Evolutionary conservation across 1,284 basidiomycete species (phyloP).

Genomic region (Tausonia pullulans): DNA sequence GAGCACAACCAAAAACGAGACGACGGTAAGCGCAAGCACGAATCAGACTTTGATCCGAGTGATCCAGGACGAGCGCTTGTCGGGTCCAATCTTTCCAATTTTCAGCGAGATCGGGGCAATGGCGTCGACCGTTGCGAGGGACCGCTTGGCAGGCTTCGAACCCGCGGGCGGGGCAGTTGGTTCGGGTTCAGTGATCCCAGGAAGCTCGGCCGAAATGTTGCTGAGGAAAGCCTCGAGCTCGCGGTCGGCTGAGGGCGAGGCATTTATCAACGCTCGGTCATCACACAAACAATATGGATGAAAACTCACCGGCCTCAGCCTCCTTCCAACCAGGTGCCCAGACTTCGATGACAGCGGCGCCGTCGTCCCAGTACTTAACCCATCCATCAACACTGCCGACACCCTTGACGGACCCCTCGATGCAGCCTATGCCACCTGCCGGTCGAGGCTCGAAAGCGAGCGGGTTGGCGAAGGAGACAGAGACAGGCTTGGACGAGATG

Average conservation of each 20-base stretch:
- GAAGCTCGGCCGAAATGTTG: background rate
- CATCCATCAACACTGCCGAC: slow-evolving; percentile 35
- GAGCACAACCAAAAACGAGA: background rate
- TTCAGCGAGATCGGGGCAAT: slow-evolving; percentile 26
- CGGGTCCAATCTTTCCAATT: slow-evolving; percentile 1
- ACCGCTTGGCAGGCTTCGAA: background rate
- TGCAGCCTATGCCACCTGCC: slow-evolving; percentile 54
- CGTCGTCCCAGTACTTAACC: slow-evolving; percentile 74
- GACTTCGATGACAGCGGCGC: slow-evolving; percentile 52
- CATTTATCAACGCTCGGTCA: background rate
- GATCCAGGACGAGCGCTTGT: slow-evolving; percentile 2
- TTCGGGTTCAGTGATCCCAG: background rate
- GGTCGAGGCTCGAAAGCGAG: slow-evolving; percentile 71
- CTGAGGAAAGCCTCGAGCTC: slow-evolving; percentile 2
- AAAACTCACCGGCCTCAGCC: background rate
- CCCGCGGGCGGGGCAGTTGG: background rate
- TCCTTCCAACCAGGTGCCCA: slow-evolving; percentile 9
- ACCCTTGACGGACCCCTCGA: slow-evolving; percentile 7
- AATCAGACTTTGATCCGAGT: background rate
- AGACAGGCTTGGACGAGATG: slow-evolving; percentile 54
- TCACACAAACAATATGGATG: background rate
- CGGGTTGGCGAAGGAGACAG: slow-evolving; percentile 75
- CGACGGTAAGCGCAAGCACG: background rate
- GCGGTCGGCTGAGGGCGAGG: background rate
- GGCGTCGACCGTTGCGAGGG: slow-evolving; percentile 20